Percentiles rank a stretch among this genome's conserved stretches.
Conservation (phyloP, 106 monocot genomes). For the Dendrobium huoshanense region DNA sequence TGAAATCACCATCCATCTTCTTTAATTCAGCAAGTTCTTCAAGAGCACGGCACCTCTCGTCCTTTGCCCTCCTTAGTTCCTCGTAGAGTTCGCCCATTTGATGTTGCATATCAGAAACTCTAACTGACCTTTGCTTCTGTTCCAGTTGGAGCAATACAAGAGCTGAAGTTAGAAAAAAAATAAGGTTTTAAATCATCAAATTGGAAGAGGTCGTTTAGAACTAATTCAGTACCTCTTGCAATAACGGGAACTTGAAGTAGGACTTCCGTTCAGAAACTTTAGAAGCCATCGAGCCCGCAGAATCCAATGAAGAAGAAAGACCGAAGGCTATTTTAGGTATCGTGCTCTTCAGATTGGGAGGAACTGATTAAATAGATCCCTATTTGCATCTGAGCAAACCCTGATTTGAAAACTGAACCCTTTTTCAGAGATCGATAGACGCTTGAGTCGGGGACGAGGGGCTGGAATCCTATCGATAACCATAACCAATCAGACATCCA, state of each 20-base stretch:
- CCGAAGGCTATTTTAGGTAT: background rate
- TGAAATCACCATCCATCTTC: slow-evolving; percentile 6
- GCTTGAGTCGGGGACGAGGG: background rate
- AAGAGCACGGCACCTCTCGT: slow-evolving; percentile 30
- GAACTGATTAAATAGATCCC: too few relatives aligned
- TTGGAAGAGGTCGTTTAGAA: background rate
- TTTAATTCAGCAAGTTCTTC: slow-evolving; percentile 41
- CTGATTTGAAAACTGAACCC: background rate
- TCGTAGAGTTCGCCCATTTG: slow-evolving; percentile 42
- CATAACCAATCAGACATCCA: background rate
- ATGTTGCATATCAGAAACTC: slow-evolving; percentile 31
- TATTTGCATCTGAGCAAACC: background rate
- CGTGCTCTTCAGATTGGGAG: background rate
- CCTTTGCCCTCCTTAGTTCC: slow-evolving; percentile 42
- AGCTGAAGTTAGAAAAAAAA: background rate
- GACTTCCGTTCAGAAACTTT: slow-evolving; percentile 2
- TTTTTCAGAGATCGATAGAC: background rate
- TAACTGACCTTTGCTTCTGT: slow-evolving; percentile 1
- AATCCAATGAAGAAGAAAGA: slow-evolving; percentile 1
- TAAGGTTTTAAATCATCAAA: background rate
- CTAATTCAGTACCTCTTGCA: background rate
- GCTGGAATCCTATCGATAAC: background rate
- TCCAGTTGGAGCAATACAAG: background rate
- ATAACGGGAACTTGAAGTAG: background rate
- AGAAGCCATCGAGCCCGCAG: background rate